Base-by-base conservation (phyloP, 192 early-diverging fungal genomes). In the Coemansia sp. region DNA sequence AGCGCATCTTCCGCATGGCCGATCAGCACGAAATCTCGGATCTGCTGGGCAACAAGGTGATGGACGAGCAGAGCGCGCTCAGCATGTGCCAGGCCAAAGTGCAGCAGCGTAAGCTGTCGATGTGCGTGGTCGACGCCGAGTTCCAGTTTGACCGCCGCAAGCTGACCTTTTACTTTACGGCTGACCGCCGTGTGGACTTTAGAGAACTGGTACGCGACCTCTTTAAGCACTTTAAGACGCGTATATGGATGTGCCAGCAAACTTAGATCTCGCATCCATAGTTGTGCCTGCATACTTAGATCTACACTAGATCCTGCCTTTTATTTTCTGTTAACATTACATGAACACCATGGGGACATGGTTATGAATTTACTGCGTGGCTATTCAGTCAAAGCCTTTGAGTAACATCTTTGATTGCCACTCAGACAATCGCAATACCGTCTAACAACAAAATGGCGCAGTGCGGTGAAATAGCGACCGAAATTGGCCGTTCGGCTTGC, bases 91-190 rank as follows among this genome's bases (percentile, higher is more conserved):
- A 95, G 65, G 82, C 78, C 38, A 97, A 95, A 74, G 95, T 94
- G 52, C 83, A 89, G 56, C 89, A 93, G 63, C 91, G 90, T 79
- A 91, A 90, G 66, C 83, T 98, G 32, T 90, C 93, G 15, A 98
- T 98, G 97, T 87, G 92, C 61, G 89, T 98, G 23, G 92, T 95
- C 1, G 94, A 97, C 69, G 97, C 97, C 19, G 97, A 98, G 80
- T 98, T 93, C 63, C 97, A 98, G 79, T 98, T 95, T 88, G 95
- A 98, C 76, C 86, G 96, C 15, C 88, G 93, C 65, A 98, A 98
- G 85, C 82, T 98, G 50, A 97, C 95, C 1, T 98, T 97, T 54
- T 95, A 95, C 73, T 98, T 95, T 82, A 87, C 91, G 5, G 93
- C 94, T 10, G 93, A 94, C 47, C 87, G 91, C 67, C 88, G 96